Evolutionary conservation across 208 protist genomes (phyloP), one percentile per base, ranked within the genome.

Genomic region (Ichthyophonus hoferi): DNA sequence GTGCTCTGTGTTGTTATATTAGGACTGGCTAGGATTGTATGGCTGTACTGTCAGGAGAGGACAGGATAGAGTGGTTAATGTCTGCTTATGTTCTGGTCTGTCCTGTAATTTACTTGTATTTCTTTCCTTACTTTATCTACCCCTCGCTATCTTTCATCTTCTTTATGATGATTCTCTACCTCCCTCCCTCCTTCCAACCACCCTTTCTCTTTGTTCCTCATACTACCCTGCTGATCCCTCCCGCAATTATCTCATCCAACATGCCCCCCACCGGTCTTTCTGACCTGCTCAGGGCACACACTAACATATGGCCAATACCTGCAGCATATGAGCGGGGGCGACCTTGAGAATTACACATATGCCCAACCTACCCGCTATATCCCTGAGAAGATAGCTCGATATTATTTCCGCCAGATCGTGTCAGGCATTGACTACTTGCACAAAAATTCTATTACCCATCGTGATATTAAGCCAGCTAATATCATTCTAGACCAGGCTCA

Each of bases 391-490:
- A 79, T 42, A 24, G 76, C 86, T 34, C 17, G 12, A 37, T 58
- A 17, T 17, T 88, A 43, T 7, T 88, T 88, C 39, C 17, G 86
- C 1, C 86, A 88, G 41, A 88, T 88, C 2, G 77, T 88, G n/a
- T 50, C 76, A 31, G 86, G 76, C 3, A 88, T 88, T 17, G 86
- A 88, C 39, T 88, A 88, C 39, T 39, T 88, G 40, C 86, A 88
- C 86, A 88, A 88, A 39, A 88, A 88, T 40, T 76, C 38, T 17
- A 88, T 88, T 33, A 83, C 41, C 24, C 86, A 88, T 67, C n/a
- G 86, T 50, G 58, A 88, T 35, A 79, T 88, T 37, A 88, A 81
- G 37, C 58, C 42, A 34, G 39, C 35, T 3, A 81, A 88, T 81
- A 88, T 88, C 2, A 88, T 81, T 42, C 39, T 88, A 2, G 58